phyloP scores from a whole-genome alignment of 352 stramenopile species.

The Sclerospora graminicola region DNA sequence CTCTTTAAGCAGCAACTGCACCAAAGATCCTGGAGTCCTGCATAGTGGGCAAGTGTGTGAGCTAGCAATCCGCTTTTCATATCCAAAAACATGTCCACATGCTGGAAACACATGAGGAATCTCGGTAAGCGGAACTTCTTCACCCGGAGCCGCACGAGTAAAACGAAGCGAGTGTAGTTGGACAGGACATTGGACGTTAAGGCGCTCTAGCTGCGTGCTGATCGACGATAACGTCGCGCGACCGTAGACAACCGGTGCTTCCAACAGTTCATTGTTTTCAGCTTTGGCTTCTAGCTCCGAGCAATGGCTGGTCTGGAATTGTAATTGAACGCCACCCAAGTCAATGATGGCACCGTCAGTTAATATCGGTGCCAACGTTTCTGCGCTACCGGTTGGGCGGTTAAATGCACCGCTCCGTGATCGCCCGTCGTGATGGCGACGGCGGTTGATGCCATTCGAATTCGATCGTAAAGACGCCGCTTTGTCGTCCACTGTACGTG shows the following conservation, averaged over 20 bases:
- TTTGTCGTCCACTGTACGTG: slow-evolving; percentile 14
- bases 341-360: slow-evolving; percentile 69
- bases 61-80: slow-evolving; percentile 51
- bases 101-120: slow-evolving; percentile 66
- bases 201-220: slow-evolving; percentile 45
- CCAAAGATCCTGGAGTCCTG: slow-evolving; percentile 45
- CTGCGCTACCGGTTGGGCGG: slow-evolving; percentile 29
- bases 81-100: slow-evolving; percentile 77
- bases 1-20: slow-evolving; percentile 62
- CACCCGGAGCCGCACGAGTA: slow-evolving; percentile 20
- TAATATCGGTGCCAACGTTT: slow-evolving; percentile 34
- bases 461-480: slow-evolving; percentile 1
- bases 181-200: slow-evolving; percentile 73
- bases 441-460: slow-evolving; percentile 4
- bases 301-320: slow-evolving; percentile 47
- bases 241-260: slow-evolving; percentile 22
- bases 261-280: slow-evolving; percentile 15
- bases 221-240: slow-evolving; percentile 34
- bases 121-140: slow-evolving; percentile 40
- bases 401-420: slow-evolving; percentile 60
- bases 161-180: slow-evolving; percentile 65
- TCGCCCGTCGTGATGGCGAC: slow-evolving; percentile 8
- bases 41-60: slow-evolving; percentile 58
- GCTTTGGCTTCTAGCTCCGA: slow-evolving; percentile 15
- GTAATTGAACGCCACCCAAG: slow-evolving; percentile 61